Conservation (phyloP, 129 eudicot species). For the Arctium lappa region DNA sequence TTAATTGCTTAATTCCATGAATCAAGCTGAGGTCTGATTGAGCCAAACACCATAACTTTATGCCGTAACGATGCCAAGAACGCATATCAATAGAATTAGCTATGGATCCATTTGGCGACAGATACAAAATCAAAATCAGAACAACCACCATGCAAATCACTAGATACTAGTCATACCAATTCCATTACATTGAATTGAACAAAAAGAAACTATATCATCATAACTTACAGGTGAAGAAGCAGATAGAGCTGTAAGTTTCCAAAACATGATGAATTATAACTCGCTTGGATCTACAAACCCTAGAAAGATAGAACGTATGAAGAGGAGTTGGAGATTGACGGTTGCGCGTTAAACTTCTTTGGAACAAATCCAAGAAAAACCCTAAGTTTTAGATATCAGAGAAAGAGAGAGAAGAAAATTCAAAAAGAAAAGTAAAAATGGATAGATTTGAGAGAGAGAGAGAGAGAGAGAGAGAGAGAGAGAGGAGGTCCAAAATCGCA, state of each 20-base stretch:
- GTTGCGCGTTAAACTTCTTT: slow-evolving; percentile 3
- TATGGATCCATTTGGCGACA: neutral
- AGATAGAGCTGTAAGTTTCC: slow-evolving; percentile 79
- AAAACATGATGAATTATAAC: slow-evolving; percentile 52
- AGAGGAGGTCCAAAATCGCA: slow-evolving; percentile 12
- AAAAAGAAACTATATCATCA: neutral
- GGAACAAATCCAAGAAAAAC: slow-evolving; percentile 30
- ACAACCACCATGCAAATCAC: slow-evolving; percentile 16
- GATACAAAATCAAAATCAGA: neutral
- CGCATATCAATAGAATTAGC: neutral
- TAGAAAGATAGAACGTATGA: slow-evolving; percentile 8
- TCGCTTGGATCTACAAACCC: slow-evolving; percentile 59
- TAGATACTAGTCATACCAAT: neutral
- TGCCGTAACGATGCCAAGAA: neutral
- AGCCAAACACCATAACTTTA: neutral
- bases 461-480: neutral
- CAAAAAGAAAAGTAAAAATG: neutral
- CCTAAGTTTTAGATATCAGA: slow-evolving; percentile 31
- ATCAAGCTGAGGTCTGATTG: slow-evolving; percentile 1
- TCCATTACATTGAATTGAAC: neutral
- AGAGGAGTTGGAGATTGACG: slow-evolving; percentile 13
- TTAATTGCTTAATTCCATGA: neutral
- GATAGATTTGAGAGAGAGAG: slow-evolving; percentile 11
- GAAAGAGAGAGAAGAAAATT: neutral
- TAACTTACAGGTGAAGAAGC: slow-evolving; percentile 75